Conservation (phyloP, 345 rosid genomes). For the Citrus cavaleriei region DNA sequence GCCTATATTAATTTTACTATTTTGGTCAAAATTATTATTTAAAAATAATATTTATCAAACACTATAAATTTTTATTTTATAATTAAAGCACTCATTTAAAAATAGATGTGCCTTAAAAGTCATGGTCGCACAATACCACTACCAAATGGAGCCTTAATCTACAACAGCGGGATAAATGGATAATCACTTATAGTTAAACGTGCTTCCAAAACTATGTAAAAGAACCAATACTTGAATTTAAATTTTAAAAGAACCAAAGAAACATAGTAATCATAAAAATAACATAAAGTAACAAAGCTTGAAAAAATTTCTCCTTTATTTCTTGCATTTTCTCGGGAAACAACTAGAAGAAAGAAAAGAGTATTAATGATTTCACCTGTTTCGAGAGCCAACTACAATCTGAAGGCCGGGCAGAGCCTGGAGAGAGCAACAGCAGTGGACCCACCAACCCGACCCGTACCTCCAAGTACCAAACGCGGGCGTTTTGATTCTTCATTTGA, state of each 20-base stretch:
- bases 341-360: background rate
- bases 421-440: slow-evolving; percentile 87
- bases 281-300: background rate
- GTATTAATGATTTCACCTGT: slow-evolving; percentile 39
- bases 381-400: slow-evolving; percentile 67
- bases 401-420: slow-evolving; percentile 70
- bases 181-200: too few relatives aligned
- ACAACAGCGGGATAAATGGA: too few relatives aligned
- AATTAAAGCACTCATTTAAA: too few relatives aligned
- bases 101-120: too few relatives aligned
- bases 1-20: too few relatives aligned
- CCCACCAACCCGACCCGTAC: slow-evolving; percentile 93
- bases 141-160: too few relatives aligned
- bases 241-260: background rate
- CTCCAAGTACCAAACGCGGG: slow-evolving; percentile 78
- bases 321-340: slow-evolving; percentile 1
- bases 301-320: background rate
- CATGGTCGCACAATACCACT: too few relatives aligned
- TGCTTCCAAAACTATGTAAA: too few relatives aligned
- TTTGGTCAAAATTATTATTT: too few relatives aligned
- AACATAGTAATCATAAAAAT: background rate
- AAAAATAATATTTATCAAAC: too few relatives aligned
- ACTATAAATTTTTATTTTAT: too few relatives aligned
- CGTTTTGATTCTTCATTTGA: slow-evolving; percentile 39
- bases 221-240: too few relatives aligned